A percentile compares a stretch with the other conserved stretches of the same genome.
phyloP scores from a whole-genome alignment of 495 filamentous ascomycete genomes.

The Penicillium antarcticum region DNA sequence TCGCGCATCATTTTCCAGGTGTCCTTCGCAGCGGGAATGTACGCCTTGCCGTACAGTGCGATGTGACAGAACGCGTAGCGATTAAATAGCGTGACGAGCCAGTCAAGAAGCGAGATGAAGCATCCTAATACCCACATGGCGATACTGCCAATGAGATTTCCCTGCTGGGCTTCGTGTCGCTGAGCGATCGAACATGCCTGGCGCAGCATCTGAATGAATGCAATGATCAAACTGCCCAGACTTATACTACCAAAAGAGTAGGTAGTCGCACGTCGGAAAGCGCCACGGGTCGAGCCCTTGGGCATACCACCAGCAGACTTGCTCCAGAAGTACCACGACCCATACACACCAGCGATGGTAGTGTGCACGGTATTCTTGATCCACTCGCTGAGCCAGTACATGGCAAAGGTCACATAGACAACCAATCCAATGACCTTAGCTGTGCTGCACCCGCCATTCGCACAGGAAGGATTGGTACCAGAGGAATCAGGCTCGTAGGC shows the following conservation, averaged over 20 bases:
- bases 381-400: slow-evolving; percentile 90
- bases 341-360: slow-evolving; percentile 84
- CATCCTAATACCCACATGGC: slow-evolving; percentile 70
- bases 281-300: slow-evolving; percentile 68
- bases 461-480: slow-evolving; percentile 61
- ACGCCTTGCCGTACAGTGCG: slow-evolving; percentile 84
- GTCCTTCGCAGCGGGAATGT: slow-evolving; percentile 80
- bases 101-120: slow-evolving; percentile 74
- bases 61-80: slow-evolving; percentile 92
- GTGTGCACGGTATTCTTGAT: slow-evolving; percentile 90
- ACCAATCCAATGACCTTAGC: slow-evolving; percentile 80
- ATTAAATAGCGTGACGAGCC: slow-evolving; percentile 68
- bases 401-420: slow-evolving; percentile 84
- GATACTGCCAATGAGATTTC: slow-evolving; percentile 65
- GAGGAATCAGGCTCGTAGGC: slow-evolving; percentile 63
- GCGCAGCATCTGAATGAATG: slow-evolving; percentile 79
- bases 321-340: slow-evolving; percentile 85
- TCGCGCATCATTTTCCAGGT: slow-evolving; percentile 89
- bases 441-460: slow-evolving; percentile 64
- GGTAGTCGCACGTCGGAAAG: slow-evolving; percentile 70
- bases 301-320: slow-evolving; percentile 63
- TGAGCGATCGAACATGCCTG: slow-evolving; percentile 74
- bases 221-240: slow-evolving; percentile 78
- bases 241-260: slow-evolving; percentile 91
- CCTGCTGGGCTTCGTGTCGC: slow-evolving; percentile 58